A percentile compares a stretch with the other conserved stretches of the same genome.
Evolutionary conservation across 2,329 filamentous ascomycete species (phyloP).

Genomic region (Aspergillus transmontanensis): DNA sequence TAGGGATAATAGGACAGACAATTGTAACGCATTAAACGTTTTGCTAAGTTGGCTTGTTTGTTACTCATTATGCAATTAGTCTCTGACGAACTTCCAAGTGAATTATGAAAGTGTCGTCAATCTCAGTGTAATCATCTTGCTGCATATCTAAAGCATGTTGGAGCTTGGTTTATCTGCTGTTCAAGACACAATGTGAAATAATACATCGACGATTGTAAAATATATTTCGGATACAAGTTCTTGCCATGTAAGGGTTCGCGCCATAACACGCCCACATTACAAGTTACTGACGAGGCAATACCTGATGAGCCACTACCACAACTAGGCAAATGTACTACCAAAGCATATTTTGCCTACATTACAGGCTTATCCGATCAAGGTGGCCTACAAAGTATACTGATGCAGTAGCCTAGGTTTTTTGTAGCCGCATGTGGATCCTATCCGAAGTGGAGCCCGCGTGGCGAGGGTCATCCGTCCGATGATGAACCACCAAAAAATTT

Average conservation of each 20-base stretch:
- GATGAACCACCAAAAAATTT: background rate
- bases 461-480: background rate
- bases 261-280: background rate
- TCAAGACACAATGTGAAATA: background rate
- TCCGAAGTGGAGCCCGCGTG: background rate
- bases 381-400: background rate
- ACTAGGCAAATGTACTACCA: background rate
- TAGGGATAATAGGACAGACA: background rate
- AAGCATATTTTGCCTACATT: background rate
- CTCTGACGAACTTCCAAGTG: background rate
- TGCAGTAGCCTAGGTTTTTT: background rate
- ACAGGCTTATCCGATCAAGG: background rate
- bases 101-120: background rate
- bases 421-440: constrained; percentile 1
- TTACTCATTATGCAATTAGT: background rate
- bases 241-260: background rate
- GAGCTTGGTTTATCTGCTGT: background rate
- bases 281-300: background rate
- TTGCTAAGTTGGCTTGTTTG: background rate
- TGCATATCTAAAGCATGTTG: background rate
- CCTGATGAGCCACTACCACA: background rate
- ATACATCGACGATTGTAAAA: background rate
- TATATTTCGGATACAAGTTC: background rate
- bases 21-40: background rate
- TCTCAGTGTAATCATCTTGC: background rate